A percentile compares a stretch with the other conserved stretches of the same genome.
Conservation (phyloP, 2,329 filamentous ascomycete species). For the Epicoccum nigrum region DNA sequence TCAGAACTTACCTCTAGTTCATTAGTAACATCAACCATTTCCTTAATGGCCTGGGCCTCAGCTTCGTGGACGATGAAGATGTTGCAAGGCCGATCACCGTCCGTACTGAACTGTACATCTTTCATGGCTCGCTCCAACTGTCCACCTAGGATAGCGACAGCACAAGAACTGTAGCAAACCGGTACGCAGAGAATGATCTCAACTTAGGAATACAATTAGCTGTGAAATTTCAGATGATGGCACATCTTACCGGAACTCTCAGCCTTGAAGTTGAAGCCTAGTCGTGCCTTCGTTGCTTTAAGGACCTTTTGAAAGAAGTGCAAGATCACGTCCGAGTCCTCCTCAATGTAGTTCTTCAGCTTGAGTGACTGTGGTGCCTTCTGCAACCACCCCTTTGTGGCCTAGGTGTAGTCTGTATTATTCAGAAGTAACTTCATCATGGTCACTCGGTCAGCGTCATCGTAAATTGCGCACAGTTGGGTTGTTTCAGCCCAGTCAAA, state of each 20-base stretch:
- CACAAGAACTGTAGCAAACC: slow-evolving; percentile 16
- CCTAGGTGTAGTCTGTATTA: slow-evolving; percentile 1
- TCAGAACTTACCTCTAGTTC: not conserved
- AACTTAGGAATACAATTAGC: slow-evolving; percentile 1
- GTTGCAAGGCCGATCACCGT: slow-evolving; percentile 2
- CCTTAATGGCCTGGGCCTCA: slow-evolving; percentile 23
- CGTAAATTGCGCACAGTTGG: not conserved
- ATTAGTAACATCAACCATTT: not conserved
- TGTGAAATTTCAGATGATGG: too few species aligned
- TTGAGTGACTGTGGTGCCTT: not conserved
- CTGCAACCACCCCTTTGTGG: not conserved
- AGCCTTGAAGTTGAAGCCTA: not conserved
- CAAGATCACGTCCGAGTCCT: slow-evolving; percentile 8
- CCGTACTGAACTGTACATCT: slow-evolving; percentile 3
- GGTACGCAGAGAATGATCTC: slow-evolving; percentile 22
- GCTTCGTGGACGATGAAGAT: slow-evolving; percentile 28
- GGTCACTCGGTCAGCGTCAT: not conserved
- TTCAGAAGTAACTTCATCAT: slow-evolving; percentile 18
- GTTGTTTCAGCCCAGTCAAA: slow-evolving; percentile 5
- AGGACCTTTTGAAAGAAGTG: slow-evolving; percentile 11
- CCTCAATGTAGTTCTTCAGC: slow-evolving; percentile 6
- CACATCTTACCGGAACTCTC: slow-evolving; percentile 2
- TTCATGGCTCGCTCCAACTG: slow-evolving; percentile 18
- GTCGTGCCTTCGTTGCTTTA: not conserved
- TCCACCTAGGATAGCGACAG: slow-evolving; percentile 7